Evolutionary conservation across 2,329 filamentous ascomycete species (phyloP), one percentile per base, ranked within the genome.

Genomic region (Paramyrothecium roridum): DNA sequence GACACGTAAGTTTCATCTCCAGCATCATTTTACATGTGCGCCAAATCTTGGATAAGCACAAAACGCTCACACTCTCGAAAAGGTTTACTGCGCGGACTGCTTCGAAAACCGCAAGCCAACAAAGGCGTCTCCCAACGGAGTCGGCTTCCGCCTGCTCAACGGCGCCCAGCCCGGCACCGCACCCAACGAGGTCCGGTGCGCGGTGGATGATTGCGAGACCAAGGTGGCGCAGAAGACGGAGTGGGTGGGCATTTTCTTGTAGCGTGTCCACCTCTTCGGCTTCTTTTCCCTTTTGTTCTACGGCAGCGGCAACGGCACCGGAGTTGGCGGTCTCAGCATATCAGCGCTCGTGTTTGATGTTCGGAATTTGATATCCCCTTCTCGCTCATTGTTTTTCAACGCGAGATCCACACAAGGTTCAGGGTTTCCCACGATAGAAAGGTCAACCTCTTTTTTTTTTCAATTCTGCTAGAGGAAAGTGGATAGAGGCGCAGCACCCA

Each of bases 1-100:
- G 95, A 60, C 95, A 99, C 76, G 95, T 98, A 81, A 67, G 80
- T 70, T 19, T 11, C 22, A 49, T 40, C 26, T 30, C 48, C 45
- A 17, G 30, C 22, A 37, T 49, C 26, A 54, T 16, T 52, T 23
- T 1, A 37, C 19, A 19, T 21, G 26, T 4, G 10, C 26, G 26
- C 6, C 26, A 30, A 30, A 10, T 30, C 26, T 30, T 6, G 4
- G 26, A 30, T 6, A 30, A 30, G 26, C 26, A 30, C 10, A 10
- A 4, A 30, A 6, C 26, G 26, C 26, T 30, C 26, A 30, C 26
- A 30, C 26, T 30, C 26, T 30, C 4, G 26, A 10, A 30, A 46
- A 87, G 84, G 84, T 87, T 16, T 88, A 85, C 65, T 88, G 85
- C 70, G 80, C 79, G 56, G 74, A 75, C 10, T 88, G 85, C 69